Evolutionary conservation across 2,329 filamentous ascomycete species (phyloP), one percentile per base, ranked within the genome.

Genomic region (Hymenoscyphus occultus): DNA sequence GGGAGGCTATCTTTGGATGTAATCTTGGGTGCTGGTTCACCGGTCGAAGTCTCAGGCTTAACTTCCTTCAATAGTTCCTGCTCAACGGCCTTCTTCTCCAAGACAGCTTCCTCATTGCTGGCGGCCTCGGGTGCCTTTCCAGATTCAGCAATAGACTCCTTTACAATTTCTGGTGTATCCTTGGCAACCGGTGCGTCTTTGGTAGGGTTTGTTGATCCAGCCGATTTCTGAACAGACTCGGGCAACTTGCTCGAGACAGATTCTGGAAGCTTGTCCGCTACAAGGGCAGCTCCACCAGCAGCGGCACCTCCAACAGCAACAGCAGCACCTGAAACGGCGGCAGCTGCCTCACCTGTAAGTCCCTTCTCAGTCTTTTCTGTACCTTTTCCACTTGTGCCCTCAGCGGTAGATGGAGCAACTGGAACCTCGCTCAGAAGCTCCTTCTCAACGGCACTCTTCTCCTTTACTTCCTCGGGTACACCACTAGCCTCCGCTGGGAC

Each of bases 61-160:
- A 88, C 82, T 76, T 90, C 85, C 69, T 86, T 82, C 59, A 93
- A 80, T 9, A 96, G 81, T 78, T 96, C 90, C 32, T 85, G 77
- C 80, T 96, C 92, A 5, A 93, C 82, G 10, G 81, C 83, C 76
- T 85, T 86, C 84, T 95, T 95, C 71, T 93, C 90, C 68, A 84
- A 79, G 6, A 95, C 90, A 19, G 88, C 90, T 63, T 83, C 82
- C 1, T 86, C 80, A 76, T 87, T 89, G 63, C 84, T 84, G 42
- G 90, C 85, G 40, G 91, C 91, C 78, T 95, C 92, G 9, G 91
- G 89, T 67, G 80, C 81, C 72, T 82, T 76, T 63, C 86, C 84
- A 28, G 90, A 83, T 72, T 84, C 80, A 48, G 78, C 74, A 59
- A 87, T 83, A 7, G 84, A 86, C 70, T 85, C 80, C 76, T 84